Conservation (phyloP, 2,329 filamentous ascomycete genomes). For the Rhynchosporium graminicola region DNA sequence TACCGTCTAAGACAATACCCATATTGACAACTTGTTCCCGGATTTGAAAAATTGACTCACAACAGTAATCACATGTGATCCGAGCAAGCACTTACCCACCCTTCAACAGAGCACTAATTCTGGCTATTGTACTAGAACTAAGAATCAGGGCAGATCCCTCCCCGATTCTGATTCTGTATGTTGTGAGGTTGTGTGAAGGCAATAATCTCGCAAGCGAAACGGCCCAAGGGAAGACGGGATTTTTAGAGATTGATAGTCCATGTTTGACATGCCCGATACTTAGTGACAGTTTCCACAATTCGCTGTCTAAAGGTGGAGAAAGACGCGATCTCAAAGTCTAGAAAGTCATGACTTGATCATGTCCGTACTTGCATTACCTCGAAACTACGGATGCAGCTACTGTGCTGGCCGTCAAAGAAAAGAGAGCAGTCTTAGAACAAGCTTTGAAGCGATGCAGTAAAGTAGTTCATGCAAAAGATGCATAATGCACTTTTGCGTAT, state of each 20-base stretch:
- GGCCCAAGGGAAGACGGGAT: neutral
- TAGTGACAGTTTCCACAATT: neutral
- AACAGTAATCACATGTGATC: too few species aligned
- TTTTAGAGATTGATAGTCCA: neutral
- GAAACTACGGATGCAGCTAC: neutral
- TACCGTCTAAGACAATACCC: too few species aligned
- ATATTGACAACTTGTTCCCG: too few species aligned
- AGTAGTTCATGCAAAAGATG: constrained; percentile 10
- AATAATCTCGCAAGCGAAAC: too few species aligned
- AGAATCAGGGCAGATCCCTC: too few species aligned
- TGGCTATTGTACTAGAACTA: too few species aligned
- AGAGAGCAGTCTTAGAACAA: constrained; percentile 7
- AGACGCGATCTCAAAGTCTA: neutral
- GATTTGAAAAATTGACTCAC: too few species aligned
- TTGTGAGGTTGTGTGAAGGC: too few species aligned
- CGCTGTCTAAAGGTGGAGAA: neutral
- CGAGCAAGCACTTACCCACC: too few species aligned
- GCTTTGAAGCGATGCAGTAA: constrained; percentile 5
- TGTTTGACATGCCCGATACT: constrained; percentile 2
- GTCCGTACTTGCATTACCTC: neutral
- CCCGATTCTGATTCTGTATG: too few species aligned
- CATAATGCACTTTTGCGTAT: constrained; percentile 1
- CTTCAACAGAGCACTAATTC: too few species aligned
- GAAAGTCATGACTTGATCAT: constrained; percentile 2
- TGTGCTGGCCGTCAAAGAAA: neutral